These are phyloP conservation scores for Geranomyces michiganensis DNA, from an alignment of 192 early-diverging fungal genomes.

Conservation along the genomic window DNA sequence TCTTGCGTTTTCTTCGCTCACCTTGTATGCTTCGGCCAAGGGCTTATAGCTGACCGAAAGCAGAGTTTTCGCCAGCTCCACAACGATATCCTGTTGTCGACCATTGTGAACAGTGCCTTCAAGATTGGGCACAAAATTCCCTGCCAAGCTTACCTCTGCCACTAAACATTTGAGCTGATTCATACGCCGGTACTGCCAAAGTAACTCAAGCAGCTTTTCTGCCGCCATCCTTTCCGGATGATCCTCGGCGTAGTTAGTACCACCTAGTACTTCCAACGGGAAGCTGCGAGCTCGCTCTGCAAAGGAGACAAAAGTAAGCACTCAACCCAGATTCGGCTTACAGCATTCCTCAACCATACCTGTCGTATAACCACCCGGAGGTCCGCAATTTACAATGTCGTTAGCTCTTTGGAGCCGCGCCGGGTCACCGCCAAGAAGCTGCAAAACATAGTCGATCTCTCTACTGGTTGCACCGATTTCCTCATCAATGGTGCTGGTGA, in stretches of 20 bases:
- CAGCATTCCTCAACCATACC: background rate
- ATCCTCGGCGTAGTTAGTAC: background rate
- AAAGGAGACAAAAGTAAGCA: background rate
- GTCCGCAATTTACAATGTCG: slow-evolving; percentile 15
- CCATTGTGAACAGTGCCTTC: background rate
- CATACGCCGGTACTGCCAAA: slow-evolving; percentile 26
- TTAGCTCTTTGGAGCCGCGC: background rate
- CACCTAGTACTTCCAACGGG: slow-evolving; percentile 8
- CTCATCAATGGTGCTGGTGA: slow-evolving; percentile 20
- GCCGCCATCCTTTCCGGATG: slow-evolving; percentile 8
- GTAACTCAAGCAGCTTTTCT: slow-evolving; percentile 29
- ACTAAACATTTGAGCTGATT: slow-evolving; percentile 19
- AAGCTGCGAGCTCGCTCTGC: slow-evolving; percentile 3
- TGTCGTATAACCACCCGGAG: slow-evolving; percentile 24
- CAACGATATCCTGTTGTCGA: slow-evolving; percentile 20
- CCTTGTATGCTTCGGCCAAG: slow-evolving; percentile 33
- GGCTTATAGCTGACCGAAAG: slow-evolving; percentile 30
- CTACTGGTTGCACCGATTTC: slow-evolving; percentile 13
- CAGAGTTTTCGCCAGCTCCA: slow-evolving; percentile 25
- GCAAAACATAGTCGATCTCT: slow-evolving; percentile 16
- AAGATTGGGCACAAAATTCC: background rate
- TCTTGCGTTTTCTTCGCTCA: background rate
- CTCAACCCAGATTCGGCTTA: background rate
- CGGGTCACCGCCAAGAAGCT: background rate
- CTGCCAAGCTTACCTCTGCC: slow-evolving; percentile 2